Evolutionary conservation across 371 early-diverging fungal genomes (phyloP).

Genomic region (Actinomucor elegans): DNA sequence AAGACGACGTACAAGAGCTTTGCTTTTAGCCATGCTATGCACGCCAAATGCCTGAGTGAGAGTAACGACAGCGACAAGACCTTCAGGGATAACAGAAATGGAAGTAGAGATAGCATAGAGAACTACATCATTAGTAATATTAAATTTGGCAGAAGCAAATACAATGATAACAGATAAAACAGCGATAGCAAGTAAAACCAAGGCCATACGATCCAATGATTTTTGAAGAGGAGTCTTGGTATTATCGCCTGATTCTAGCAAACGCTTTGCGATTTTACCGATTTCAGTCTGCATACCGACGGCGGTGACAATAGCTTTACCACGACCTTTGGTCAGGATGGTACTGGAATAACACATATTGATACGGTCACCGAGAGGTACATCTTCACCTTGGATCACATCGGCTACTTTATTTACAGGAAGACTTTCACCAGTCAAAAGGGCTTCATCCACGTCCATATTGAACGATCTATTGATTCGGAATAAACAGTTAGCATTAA

Average conservation of each 20-base stretch:
- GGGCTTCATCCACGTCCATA: constrained; percentile 86
- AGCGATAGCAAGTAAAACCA: constrained; percentile 58
- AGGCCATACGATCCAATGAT: constrained; percentile 62
- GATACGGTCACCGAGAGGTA: constrained; percentile 58
- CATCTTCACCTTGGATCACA: constrained; percentile 29
- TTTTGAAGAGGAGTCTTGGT: constrained; percentile 75
- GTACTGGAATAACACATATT: constrained; percentile 68
- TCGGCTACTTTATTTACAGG: constrained; percentile 37
- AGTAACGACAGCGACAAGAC: constrained; percentile 87
- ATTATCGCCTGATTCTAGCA: constrained; percentile 67
- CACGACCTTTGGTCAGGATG: constrained; percentile 46
- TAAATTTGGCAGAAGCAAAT: constrained; percentile 57
- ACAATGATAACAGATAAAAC: constrained; percentile 55
- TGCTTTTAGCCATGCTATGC: constrained; percentile 78
- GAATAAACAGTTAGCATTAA: not conserved
- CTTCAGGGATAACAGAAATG: constrained; percentile 95
- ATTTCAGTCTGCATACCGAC: constrained; percentile 91
- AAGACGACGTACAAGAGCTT: constrained; percentile 85
- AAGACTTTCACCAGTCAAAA: constrained; percentile 71
- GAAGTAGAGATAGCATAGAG: constrained; percentile 83
- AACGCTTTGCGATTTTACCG: constrained; percentile 86
- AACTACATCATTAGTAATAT: constrained; percentile 63
- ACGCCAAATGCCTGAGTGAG: constrained; percentile 95
- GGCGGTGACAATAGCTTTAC: constrained; percentile 77
- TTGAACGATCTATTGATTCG: constrained; percentile 59